A percentile compares a stretch with the other conserved stretches of the same genome.
Conservation (phyloP, 1,139 yeast species). For the Geotrichum carabidarum region DNA sequence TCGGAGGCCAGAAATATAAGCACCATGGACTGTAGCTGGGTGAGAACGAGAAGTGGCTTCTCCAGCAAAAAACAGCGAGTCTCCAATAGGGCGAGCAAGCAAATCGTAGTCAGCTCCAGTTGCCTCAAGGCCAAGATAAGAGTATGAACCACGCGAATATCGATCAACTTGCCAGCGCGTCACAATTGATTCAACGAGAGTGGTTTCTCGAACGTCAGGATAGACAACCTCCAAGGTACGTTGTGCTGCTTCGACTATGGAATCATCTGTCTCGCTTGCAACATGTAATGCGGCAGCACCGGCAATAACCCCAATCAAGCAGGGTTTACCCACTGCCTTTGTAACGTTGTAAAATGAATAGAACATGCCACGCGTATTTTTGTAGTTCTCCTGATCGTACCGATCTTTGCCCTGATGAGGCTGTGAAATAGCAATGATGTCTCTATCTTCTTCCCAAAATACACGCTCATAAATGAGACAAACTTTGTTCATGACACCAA, state of each 20-base stretch:
- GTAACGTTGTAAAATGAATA: conserved; percentile 42
- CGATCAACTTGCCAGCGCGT: conserved; percentile 45
- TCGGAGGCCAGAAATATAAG: conserved; percentile 42
- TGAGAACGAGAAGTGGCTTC: conserved; percentile 43
- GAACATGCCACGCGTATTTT: conserved; percentile 36
- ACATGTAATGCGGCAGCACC: conserved; percentile 40
- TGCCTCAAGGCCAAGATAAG: conserved; percentile 43
- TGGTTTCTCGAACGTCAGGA: conserved; percentile 26
- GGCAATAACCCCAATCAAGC: conserved; percentile 40
- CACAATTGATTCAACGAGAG: conserved; percentile 40
- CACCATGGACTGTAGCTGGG: conserved; percentile 46
- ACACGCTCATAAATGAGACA: conserved; percentile 38
- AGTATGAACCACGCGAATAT: conserved; percentile 40
- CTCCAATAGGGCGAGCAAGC: conserved; percentile 39
- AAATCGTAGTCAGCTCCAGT: conserved; percentile 43
- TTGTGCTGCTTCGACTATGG: conserved; percentile 36
- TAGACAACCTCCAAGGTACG: conserved; percentile 33
- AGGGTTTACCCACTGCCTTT: conserved; percentile 37
- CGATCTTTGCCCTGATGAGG: conserved; percentile 21
- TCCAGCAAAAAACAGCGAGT: conserved; percentile 42
- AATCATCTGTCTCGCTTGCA: conserved; percentile 35
- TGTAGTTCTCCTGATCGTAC: conserved; percentile 27
- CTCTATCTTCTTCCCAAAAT: conserved; percentile 42
- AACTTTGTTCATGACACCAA: conserved; percentile 41
- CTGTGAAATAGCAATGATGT: conserved; percentile 37